Evolutionary conservation across 75 land plant species (phyloP).

Genomic region (Ceratopteris richardii): DNA sequence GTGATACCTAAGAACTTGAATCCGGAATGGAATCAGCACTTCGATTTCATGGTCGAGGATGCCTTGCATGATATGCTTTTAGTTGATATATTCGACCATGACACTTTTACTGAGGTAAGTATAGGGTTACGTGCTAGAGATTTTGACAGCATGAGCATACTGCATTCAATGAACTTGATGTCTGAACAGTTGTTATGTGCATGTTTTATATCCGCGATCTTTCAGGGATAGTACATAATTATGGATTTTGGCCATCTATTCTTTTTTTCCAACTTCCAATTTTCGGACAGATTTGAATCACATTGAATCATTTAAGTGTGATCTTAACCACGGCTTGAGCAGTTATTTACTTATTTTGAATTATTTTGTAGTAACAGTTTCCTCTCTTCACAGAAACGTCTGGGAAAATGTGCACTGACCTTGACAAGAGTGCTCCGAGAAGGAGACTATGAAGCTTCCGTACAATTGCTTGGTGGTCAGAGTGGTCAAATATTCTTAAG

Average conservation of each 20-base stretch:
- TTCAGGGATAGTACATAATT: too few relatives aligned
- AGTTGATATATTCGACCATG: slow-evolving; percentile 84
- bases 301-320: too few relatives aligned
- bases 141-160: background rate
- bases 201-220: too few relatives aligned
- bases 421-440: slow-evolving; percentile 43
- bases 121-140: background rate
- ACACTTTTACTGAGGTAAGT: slow-evolving; percentile 93
- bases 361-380: too few relatives aligned
- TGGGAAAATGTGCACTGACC: slow-evolving; percentile 45
- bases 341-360: too few relatives aligned
- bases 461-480: slow-evolving; percentile 35
- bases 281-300: too few relatives aligned
- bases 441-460: slow-evolving; percentile 24
- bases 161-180: background rate
- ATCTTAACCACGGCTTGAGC: too few relatives aligned
- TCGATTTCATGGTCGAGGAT: slow-evolving; percentile 93
- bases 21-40: slow-evolving; percentile 95
- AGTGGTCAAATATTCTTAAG: slow-evolving; percentile 37
- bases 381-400: slow-evolving; percentile 34
- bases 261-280: too few relatives aligned
- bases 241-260: too few relatives aligned
- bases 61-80: slow-evolving; percentile 85
- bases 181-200: too few relatives aligned
- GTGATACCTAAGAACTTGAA: slow-evolving; percentile 68